phyloP scores from a whole-genome alignment of 2,329 filamentous ascomycete species.

The Sporothrix curviconia region DNA sequence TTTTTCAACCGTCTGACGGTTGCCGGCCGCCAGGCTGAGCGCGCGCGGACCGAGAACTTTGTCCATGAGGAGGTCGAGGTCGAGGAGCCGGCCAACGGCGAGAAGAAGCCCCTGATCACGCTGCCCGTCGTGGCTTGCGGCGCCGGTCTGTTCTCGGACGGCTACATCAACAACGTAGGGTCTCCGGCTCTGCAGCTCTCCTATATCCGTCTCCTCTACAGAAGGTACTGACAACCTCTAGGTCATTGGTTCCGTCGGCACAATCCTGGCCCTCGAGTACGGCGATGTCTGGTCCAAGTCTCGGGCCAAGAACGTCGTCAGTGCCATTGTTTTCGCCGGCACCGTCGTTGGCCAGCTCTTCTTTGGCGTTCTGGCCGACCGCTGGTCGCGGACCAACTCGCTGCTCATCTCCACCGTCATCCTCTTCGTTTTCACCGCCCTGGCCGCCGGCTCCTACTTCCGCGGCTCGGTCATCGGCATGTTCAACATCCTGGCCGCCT shows the following conservation, averaged over 20 bases:
- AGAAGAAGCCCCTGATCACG: slow-evolving; percentile 21
- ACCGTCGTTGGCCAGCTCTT: slow-evolving; percentile 72
- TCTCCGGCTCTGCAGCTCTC: not conserved
- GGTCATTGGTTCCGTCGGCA: slow-evolving; percentile 85
- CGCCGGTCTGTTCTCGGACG: slow-evolving; percentile 83
- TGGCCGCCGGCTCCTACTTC: slow-evolving; percentile 71
- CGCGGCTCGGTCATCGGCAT: slow-evolving; percentile 62
- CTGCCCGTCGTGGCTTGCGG: slow-evolving; percentile 80
- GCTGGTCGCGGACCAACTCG: slow-evolving; percentile 77
- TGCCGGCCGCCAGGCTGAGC: not conserved
- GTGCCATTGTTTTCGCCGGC: slow-evolving; percentile 78
- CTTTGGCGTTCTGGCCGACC: slow-evolving; percentile 76
- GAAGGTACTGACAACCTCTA: slow-evolving; percentile 29
- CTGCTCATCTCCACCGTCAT: slow-evolving; percentile 76
- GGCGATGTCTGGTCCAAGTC: slow-evolving; percentile 61
- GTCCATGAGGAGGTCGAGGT: too few species aligned
- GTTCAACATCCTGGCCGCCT: slow-evolving; percentile 70
- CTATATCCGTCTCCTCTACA: too few species aligned
- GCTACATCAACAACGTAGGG: slow-evolving; percentile 79
- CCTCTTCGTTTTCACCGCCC: slow-evolving; percentile 75
- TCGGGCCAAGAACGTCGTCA: slow-evolving; percentile 64
- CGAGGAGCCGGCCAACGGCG: not conserved
- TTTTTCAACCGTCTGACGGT: slow-evolving; percentile 12
- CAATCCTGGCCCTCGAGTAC: slow-evolving; percentile 65
- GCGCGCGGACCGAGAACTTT: not conserved